A percentile compares a stretch with the other conserved stretches of the same genome.
phyloP scores from a whole-genome alignment of 2,329 filamentous ascomycete genomes.

The Nemania diffusa region DNA sequence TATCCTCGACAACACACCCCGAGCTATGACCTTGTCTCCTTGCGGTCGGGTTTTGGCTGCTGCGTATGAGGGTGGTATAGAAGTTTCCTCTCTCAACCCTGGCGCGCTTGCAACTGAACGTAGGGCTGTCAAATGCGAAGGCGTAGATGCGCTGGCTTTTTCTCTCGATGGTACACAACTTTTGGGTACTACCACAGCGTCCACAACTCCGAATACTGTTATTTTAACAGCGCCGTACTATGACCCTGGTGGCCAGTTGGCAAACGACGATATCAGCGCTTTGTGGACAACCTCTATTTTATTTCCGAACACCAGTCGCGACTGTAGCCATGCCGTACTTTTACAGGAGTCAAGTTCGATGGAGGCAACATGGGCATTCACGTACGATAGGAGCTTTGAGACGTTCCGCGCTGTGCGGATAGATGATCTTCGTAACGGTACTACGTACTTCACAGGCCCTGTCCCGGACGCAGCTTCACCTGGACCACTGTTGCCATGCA shows the following conservation, averaged over 20 bases:
- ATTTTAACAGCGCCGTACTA: conserved; percentile 84
- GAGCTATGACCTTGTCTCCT: conserved; percentile 82
- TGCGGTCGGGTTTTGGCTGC: conserved; percentile 84
- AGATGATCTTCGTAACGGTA: conserved; percentile 78
- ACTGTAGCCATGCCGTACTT: conserved; percentile 80
- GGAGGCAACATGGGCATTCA: conserved; percentile 80
- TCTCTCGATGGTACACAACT: conserved; percentile 82
- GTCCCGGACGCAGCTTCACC: conserved; percentile 62
- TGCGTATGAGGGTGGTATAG: conserved; percentile 88
- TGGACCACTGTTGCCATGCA: conserved; percentile 72
- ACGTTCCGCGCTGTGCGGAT: conserved; percentile 81
- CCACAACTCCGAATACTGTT: conserved; percentile 74
- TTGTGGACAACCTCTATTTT: conserved; percentile 89
- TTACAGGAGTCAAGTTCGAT: conserved; percentile 69
- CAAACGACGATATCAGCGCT: conserved; percentile 74
- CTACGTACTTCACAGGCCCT: conserved; percentile 82
- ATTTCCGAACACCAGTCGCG: conserved; percentile 82
- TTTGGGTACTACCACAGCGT: conserved; percentile 76
- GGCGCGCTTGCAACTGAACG: conserved; percentile 72
- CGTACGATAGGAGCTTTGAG: conserved; percentile 80
- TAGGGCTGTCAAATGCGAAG: conserved; percentile 80
- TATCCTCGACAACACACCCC: conserved; percentile 80
- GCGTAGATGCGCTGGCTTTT: conserved; percentile 78
- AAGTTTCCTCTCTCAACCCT: conserved; percentile 79
- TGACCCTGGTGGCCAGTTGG: conserved; percentile 73